A percentile compares a stretch with the other conserved stretches of the same genome.
These are phyloP conservation scores for Filobasidium wieringae DNA, from an alignment of 768 basidiomycete genomes.

Conservation along the genomic window DNA sequence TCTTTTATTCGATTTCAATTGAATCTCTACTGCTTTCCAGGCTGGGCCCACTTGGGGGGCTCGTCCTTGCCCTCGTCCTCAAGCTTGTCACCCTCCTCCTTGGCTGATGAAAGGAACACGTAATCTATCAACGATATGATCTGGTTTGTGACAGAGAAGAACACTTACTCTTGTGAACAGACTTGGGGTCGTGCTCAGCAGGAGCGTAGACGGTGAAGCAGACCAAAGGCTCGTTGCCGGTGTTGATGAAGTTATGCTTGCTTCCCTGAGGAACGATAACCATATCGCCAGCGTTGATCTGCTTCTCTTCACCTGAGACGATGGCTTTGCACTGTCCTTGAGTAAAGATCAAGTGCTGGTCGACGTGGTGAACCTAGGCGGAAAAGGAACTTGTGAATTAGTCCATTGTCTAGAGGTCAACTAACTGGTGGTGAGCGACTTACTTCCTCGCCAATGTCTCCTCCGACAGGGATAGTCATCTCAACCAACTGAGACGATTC, in stretches of 20 bases:
- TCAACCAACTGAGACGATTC: conserved; percentile 38
- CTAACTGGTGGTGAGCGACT: not conserved
- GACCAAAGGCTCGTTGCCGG: conserved; percentile 36
- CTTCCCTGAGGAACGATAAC: conserved; percentile 41
- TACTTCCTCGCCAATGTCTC: conserved; percentile 41
- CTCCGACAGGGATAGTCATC: conserved; percentile 41
- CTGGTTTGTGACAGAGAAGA: not conserved
- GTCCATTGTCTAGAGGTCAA: not conserved
- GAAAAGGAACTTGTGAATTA: not conserved
- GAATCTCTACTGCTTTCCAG: conserved; percentile 1
- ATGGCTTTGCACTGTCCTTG: conserved; percentile 38
- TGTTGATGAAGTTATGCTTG: conserved; percentile 39
- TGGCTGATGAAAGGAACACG: conserved; percentile 16
- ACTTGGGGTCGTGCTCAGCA: conserved; percentile 35
- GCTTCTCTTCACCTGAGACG: conserved; percentile 40
- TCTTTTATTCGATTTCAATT: not conserved
- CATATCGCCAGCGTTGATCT: conserved; percentile 39
- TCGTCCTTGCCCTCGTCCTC: conserved; percentile 41
- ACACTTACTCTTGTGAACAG: conserved; percentile 34
- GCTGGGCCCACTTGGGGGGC: conserved; percentile 36
- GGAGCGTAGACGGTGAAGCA: conserved; percentile 37
- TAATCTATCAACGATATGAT: not conserved
- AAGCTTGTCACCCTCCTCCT: conserved; percentile 39
- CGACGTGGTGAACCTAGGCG: conserved; percentile 36
- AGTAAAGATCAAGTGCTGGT: conserved; percentile 40